Percentiles rank a stretch among this genome's conserved stretches.
Evolutionary conservation across 768 basidiomycete genomes (phyloP).

Genomic region (Kwoniella mangroviensis): DNA sequence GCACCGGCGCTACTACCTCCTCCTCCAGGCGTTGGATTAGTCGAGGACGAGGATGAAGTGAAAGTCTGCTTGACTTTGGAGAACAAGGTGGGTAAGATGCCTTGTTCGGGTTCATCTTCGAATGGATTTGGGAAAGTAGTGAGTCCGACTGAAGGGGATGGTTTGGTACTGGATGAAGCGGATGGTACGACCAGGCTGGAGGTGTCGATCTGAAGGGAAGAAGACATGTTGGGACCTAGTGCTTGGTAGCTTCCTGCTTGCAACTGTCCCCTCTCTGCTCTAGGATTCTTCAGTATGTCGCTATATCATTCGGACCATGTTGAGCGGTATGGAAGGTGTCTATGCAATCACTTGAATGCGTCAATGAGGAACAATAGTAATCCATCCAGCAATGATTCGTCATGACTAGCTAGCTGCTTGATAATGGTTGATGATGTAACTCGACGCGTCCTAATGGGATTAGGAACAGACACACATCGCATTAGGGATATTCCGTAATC

Average conservation of each 20-base stretch:
- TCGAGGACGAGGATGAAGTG: slow-evolving; percentile 24
- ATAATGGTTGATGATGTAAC: no score
- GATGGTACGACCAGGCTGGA: neutral
- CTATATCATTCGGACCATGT: neutral
- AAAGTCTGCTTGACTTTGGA: slow-evolving; percentile 54
- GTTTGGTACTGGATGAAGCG: slow-evolving; percentile 5
- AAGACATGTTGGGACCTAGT: neutral
- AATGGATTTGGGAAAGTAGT: slow-evolving; percentile 52
- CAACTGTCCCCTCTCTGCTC: neutral
- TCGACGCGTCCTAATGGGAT: no score
- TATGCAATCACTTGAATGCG: no score
- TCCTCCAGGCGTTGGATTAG: slow-evolving; percentile 11
- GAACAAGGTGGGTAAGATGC: slow-evolving; percentile 44
- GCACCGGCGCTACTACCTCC: neutral
- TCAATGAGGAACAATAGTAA: no score
- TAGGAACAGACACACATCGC: neutral
- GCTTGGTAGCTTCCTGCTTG: neutral
- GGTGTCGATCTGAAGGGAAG: slow-evolving; percentile 11
- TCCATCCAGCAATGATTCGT: no score
- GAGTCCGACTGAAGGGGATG: slow-evolving; percentile 29
- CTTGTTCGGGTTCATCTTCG: slow-evolving; percentile 52
- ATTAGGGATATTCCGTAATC: neutral
- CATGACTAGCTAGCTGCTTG: no score
- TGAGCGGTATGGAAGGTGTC: neutral
- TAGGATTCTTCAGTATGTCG: neutral